Percentiles rank a stretch among this genome's conserved stretches.
These are phyloP conservation scores for Xylaria scruposa DNA, from an alignment of 495 filamentous ascomycete species.

Conservation along the genomic window DNA sequence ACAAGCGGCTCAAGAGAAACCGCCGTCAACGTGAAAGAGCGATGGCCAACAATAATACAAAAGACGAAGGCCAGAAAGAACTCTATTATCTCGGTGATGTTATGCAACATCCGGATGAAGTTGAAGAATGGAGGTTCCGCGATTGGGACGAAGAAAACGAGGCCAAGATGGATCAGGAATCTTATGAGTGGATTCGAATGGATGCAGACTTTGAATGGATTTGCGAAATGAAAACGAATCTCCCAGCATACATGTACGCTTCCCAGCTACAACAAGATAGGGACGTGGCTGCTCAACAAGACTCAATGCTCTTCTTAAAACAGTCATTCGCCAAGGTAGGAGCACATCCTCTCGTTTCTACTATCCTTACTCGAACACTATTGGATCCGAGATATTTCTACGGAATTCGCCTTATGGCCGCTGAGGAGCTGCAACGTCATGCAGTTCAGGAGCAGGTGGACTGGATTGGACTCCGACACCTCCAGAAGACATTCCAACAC, in stretches of 20 bases:
- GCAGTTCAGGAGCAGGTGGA: conserved; percentile 62
- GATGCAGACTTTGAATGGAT: conserved; percentile 99
- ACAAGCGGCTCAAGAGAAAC: conserved; percentile 94
- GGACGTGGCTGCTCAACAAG: conserved; percentile 93
- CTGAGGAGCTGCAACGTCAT: conserved; percentile 73
- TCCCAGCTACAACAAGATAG: conserved; percentile 97
- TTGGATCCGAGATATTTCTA: conserved; percentile 94
- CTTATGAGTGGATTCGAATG: conserved; percentile 98
- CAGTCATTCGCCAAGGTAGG: conserved; percentile 38
- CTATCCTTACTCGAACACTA: conserved; percentile 83
- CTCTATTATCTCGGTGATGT: conserved; percentile 95
- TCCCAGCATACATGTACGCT: conserved; percentile 95
- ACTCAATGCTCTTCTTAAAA: conserved; percentile 62
- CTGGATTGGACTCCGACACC: conserved; percentile 83
- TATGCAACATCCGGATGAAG: conserved; percentile 80
- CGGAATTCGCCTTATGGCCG: conserved; percentile 85
- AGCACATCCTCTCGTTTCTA: conserved; percentile 78
- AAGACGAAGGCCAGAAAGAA: conserved; percentile 81
- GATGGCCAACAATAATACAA: conserved; percentile 56
- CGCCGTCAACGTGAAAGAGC: conserved; percentile 84
- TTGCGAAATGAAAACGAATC: conserved; percentile 72
- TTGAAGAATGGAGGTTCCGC: conserved; percentile 78
- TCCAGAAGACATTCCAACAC: conserved; percentile 82
- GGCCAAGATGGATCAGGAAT: conserved; percentile 89
- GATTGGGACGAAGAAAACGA: conserved; percentile 92